Base-by-base conservation (phyloP, 257 asterid genomes). In the Knoxia roxburghii region DNA sequence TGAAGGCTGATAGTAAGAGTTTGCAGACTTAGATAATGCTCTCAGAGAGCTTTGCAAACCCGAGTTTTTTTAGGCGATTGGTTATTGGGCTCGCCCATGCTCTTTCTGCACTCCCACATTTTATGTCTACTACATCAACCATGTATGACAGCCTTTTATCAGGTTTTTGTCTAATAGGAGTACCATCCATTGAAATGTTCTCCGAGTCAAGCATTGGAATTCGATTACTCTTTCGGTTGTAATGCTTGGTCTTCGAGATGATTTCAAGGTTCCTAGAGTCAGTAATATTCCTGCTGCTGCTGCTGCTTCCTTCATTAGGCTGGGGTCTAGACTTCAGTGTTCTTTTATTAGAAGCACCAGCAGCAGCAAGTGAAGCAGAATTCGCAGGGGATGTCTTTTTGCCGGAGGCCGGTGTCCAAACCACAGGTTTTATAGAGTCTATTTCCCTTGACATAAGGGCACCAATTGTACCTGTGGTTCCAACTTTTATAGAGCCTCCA, bases 401-500 rank as follows among this genome's bases (percentile, higher is more conserved):
- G 8, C 45, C 54, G 8, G 56, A 23, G 3, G 74, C 63, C 32
- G 83, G 73, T 41, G 61, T 52, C 58, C 68, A 77, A 52, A 80
- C 67, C 50, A 78, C 75, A 67, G 87, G 72, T 66, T 81, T 81
- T 32, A 71, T 57, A 21, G 87, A 79, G 65, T 83, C 89, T 65
- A 90, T 71, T 63, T 90, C 97, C 73, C 84, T 79, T 50, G 91
- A 84, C 87, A 90, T 85, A 29, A 90, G 90, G 67, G 87, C 89
- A 77, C 92, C 79, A 70, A 90, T 84, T 59, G 83, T 90, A 62
- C 97, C 95, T 8, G 94, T 90, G 52, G 90, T 81, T 67, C 97
- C 97, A 13, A 87, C 80, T 80, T 83, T 87, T 62, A 90, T 64
- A 15, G 95, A 87, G 72, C 97, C 97, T 72, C 94, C 94, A 33